Percentiles rank a stretch among this genome's conserved stretches.
Conservation (phyloP, 2,329 filamentous ascomycete genomes). For the Penicillium sp. region DNA sequence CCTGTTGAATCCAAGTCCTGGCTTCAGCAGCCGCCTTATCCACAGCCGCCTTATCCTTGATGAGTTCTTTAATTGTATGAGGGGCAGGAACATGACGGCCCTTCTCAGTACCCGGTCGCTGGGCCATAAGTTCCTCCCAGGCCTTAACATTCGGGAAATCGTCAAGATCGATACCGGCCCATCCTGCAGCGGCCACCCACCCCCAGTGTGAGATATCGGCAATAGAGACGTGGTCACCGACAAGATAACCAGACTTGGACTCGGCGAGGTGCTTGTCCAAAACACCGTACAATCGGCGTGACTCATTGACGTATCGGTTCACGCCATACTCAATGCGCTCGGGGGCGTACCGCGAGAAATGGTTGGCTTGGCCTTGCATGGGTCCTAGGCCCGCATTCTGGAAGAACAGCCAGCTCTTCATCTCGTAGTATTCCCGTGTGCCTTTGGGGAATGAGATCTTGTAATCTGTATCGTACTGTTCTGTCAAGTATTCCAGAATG, state of each 20-base stretch:
- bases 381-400: conserved; percentile 79
- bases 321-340: conserved; percentile 81
- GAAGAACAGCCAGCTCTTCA: conserved; percentile 75
- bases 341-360: conserved; percentile 79
- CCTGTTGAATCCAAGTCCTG: conserved; percentile 65
- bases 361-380: conserved; percentile 83
- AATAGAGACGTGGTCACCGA: conserved; percentile 48
- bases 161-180: conserved; percentile 66
- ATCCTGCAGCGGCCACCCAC: conserved; percentile 65
- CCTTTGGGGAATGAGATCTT: conserved; percentile 77
- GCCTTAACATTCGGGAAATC: conserved; percentile 74
- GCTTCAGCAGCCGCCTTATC: conserved; percentile 56
- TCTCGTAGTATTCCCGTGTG: conserved; percentile 73
- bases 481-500: conserved; percentile 80
- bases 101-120: conserved; percentile 70
- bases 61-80: conserved; percentile 61
- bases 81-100: conserved; percentile 70
- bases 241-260: conserved; percentile 53
- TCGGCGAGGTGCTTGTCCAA: conserved; percentile 67
- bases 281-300: conserved; percentile 75
- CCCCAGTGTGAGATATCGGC: conserved; percentile 81
- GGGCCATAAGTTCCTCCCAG: conserved; percentile 72
- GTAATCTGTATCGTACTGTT: conserved; percentile 76
- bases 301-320: conserved; percentile 79
- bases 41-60: conserved; percentile 57